phyloP scores from a whole-genome alignment of 768 basidiomycete genomes.

The Tulasnella calospora region DNA sequence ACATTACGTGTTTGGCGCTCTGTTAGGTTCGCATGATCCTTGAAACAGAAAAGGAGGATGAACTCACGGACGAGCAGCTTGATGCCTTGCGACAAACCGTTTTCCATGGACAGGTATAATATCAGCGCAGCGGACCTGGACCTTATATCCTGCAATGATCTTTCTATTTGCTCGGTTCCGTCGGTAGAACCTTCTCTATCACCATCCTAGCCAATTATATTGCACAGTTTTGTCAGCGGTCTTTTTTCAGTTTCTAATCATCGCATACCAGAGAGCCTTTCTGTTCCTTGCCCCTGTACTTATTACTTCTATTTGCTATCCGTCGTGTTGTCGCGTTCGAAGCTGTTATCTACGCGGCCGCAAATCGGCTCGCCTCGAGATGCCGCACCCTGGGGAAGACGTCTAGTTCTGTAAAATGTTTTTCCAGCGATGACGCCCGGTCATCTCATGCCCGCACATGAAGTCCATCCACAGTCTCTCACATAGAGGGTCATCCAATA shows the following conservation, averaged over 20 bases:
- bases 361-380: neutral
- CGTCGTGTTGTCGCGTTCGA: neutral
- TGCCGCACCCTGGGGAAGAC: neutral
- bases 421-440: neutral
- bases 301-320: neutral
- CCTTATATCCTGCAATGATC: neutral
- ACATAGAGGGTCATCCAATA: neutral
- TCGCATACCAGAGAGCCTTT: neutral
- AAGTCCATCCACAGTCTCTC: neutral
- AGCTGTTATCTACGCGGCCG: neutral
- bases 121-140: neutral
- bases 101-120: conserved; percentile 45
- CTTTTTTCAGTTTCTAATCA: neutral
- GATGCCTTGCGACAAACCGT: conserved; percentile 56
- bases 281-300: neutral
- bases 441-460: neutral
- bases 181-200: neutral
- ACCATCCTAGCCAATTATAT: neutral
- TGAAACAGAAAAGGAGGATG: conserved; percentile 49
- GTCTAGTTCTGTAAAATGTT: neutral
- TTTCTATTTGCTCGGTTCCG: neutral
- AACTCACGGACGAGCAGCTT: conserved; percentile 44
- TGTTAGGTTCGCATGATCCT: conserved; percentile 73
- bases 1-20: neutral
- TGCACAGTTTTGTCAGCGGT: neutral